Evolutionary conservation across 2,329 filamentous ascomycete species (phyloP).

Genomic region (Peltaster fructicola): DNA sequence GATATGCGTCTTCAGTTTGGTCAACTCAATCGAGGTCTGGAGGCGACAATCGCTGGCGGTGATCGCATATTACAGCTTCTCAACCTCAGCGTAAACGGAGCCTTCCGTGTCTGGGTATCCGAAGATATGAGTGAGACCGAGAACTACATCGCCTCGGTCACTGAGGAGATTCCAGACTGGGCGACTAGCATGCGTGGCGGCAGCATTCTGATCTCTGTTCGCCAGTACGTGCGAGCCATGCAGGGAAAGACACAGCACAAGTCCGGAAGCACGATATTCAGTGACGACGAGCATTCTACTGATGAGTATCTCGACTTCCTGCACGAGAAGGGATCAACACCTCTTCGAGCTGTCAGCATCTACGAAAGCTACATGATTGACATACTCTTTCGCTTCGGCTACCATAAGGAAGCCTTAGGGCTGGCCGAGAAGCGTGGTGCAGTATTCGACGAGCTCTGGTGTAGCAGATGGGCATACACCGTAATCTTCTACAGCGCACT

Average conservation of each 20-base stretch:
- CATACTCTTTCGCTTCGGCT: conserved; percentile 26
- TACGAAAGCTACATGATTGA: conserved; percentile 42
- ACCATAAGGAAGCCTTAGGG: conserved; percentile 23
- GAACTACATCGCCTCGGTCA: conserved; percentile 51
- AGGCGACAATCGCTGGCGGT: conserved; percentile 47
- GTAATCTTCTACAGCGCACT: conserved; percentile 27
- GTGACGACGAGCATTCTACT: conserved; percentile 48
- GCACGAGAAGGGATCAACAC: conserved; percentile 34
- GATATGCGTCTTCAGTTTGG: conserved; percentile 41
- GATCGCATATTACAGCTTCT: conserved; percentile 57
- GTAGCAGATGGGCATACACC: conserved; percentile 25
- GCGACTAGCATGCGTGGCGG: conserved; percentile 53
- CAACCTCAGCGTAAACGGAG: conserved; percentile 49
- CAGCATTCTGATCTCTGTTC: conserved; percentile 45
- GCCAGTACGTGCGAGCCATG: conserved; percentile 50
- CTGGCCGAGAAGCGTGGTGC: conserved; percentile 25
- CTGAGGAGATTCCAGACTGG: conserved; percentile 59
- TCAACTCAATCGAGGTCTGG: conserved; percentile 47
- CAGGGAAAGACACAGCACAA: conserved; percentile 51
- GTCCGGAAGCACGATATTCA: conserved; percentile 40
- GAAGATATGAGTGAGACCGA: conserved; percentile 54
- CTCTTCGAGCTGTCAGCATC: conserved; percentile 45
- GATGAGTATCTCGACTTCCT: conserved; percentile 35
- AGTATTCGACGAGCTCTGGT: conserved; percentile 26
- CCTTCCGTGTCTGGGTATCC: conserved; percentile 51